Evolutionary conservation across 768 basidiomycete species (phyloP), one percentile per base, ranked within the genome.

Genomic region (Heimioporus sp.): DNA sequence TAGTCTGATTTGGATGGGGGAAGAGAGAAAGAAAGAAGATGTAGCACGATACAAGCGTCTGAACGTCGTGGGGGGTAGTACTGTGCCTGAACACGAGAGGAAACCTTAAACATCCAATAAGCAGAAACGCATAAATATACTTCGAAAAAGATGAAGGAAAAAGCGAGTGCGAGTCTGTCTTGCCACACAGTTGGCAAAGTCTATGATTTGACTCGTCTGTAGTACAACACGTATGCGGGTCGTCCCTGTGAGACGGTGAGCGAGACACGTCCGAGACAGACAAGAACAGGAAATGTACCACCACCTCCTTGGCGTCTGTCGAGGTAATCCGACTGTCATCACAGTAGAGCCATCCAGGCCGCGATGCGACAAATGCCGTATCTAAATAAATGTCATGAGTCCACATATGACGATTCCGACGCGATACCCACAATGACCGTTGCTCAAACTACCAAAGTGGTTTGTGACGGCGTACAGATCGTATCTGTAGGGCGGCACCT

Each of bases 391-490:
- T 13, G 9, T 4, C 40, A 41, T 51, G 24, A 57, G 47, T 34
- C 39, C 43, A 15, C 43, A 21, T 11, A 4, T 20, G 43, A 34
- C 19, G 10, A 20, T 5, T 1, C 19, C 15, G 9, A 37, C 37
- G 39, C 24, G 35, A 10, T 24, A 78, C 93, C 71, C 61, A 97
- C 97, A 99, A 70, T 99, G 97, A 0, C 97, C 97, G 64, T 90
- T 92, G 62, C 86, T 92, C 49, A 99, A 72, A 65, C 85, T 96
- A 2, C 97, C 97, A 68, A 85, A 92, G 72, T 99, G 97, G 68
- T 98, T 98, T 52, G 92, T 96, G 38, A 98, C 94, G 10, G 79
- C 95, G 64, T 97, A 98, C 57, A 98, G 72, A 62, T 99, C 96
- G 66, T 98, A 99, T 58, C 75, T 80, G 67, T 92, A 98, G 2